Evolutionary conservation across 2,329 filamentous ascomycete genomes (phyloP).

Genomic region (Madurella fahalii): DNA sequence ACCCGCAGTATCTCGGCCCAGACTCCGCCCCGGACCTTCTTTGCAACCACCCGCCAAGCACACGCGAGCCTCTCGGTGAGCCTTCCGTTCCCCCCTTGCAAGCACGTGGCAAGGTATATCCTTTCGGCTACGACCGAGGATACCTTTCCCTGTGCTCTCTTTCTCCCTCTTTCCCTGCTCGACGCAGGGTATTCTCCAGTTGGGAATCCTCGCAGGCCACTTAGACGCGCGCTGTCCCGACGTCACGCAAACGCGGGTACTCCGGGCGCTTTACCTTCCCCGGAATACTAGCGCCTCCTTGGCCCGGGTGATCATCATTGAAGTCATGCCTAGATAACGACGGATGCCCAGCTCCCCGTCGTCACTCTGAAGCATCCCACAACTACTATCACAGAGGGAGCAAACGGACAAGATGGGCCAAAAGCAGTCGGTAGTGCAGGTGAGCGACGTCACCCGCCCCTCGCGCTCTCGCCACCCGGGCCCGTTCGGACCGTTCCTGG

Average conservation of each 20-base stretch:
- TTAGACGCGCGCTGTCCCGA: no score
- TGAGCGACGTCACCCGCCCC: not conserved
- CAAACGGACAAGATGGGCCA: slow-evolving; percentile 16
- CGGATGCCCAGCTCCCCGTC: slow-evolving; percentile 38
- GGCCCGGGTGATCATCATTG: not conserved
- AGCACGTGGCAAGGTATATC: slow-evolving; percentile 15
- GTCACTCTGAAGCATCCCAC: not conserved
- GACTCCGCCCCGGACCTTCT: not conserved
- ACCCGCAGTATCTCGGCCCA: not conserved
- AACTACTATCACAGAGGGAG: not conserved
- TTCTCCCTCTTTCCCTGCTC: not conserved
- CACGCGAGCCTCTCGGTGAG: slow-evolving; percentile 7
- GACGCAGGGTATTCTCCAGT: not conserved
- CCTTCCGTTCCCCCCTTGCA: not conserved
- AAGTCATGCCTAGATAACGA: not conserved
- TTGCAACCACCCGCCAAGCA: slow-evolving; percentile 3
- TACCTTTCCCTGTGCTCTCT: not conserved
- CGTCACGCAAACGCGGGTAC: not conserved
- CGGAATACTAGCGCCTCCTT: not conserved
- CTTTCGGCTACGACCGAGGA: not conserved
- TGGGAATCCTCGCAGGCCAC: not conserved
- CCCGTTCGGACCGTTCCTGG: not conserved
- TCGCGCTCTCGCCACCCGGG: not conserved
- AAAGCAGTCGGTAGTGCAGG: slow-evolving; percentile 15
- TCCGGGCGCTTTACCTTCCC: not conserved